phyloP scores from a whole-genome alignment of 2,329 filamentous ascomycete genomes.

The Aspergillus piperis region DNA sequence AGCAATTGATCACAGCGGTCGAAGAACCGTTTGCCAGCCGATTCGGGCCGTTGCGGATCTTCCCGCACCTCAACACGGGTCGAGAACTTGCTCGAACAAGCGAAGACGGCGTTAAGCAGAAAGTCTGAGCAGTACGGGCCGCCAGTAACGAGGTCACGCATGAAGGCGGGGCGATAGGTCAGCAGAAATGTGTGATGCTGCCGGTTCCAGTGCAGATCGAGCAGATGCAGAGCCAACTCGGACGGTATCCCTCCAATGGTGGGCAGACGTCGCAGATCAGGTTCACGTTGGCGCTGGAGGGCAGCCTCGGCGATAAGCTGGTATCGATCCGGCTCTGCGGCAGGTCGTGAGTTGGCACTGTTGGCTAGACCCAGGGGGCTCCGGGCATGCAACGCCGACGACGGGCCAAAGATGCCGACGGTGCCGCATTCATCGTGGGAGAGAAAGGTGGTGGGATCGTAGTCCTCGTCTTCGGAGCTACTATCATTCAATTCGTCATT shows the following conservation, averaged over 20 bases:
- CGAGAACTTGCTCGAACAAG: constrained; percentile 51
- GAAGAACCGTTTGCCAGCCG: constrained; percentile 53
- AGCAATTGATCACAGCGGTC: constrained; percentile 52
- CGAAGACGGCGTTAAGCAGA: constrained; percentile 55
- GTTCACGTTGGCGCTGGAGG: constrained; percentile 49
- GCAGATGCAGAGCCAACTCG: constrained; percentile 54
- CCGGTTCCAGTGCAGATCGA: constrained; percentile 56
- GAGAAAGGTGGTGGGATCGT: constrained; percentile 9
- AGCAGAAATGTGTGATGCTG: constrained; percentile 54
- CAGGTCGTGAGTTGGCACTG: neutral
- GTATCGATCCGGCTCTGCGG: constrained; percentile 5
- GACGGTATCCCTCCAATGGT: constrained; percentile 58
- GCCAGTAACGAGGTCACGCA: constrained; percentile 46
- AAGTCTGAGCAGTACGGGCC: constrained; percentile 57
- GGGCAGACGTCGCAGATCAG: neutral
- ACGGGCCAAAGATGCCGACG: constrained; percentile 7
- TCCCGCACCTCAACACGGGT: constrained; percentile 49
- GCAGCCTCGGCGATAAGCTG: constrained; percentile 20
- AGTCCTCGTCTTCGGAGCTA: constrained; percentile 6
- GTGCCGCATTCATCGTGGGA: constrained; percentile 10
- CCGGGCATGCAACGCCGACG: constrained; percentile 8
- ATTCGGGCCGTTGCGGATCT: constrained; percentile 50
- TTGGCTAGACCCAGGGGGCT: neutral
- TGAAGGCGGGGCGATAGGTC: constrained; percentile 57
- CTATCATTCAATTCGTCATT: neutral